A percentile compares a stretch with the other conserved stretches of the same genome.
Conservation (phyloP, 2,329 filamentous ascomycete species). For the Monosporascus sp. region DNA sequence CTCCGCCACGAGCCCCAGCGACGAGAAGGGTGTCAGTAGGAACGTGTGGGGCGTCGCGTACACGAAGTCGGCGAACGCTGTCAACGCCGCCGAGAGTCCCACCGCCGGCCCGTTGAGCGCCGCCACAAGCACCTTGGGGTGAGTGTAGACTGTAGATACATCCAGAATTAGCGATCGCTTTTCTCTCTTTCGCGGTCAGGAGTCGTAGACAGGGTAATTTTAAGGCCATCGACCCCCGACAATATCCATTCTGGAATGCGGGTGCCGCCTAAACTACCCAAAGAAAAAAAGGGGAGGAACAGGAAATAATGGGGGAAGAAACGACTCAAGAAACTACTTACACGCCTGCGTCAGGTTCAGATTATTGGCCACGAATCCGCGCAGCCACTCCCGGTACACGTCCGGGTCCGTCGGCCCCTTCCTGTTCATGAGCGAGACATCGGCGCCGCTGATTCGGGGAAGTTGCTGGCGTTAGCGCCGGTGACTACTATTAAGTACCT, state of each 20-base stretch:
- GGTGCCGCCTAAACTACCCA: no score
- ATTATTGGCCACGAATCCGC: conserved; percentile 76
- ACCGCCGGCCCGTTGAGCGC: conserved; percentile 90
- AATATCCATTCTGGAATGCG: no score
- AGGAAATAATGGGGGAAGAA: no score
- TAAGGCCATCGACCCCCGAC: no score
- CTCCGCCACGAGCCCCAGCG: conserved; percentile 84
- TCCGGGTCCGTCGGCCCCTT: conserved; percentile 19
- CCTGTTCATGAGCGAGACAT: conserved; percentile 56
- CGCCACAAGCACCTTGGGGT: conserved; percentile 87
- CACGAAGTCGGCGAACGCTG: conserved; percentile 85
- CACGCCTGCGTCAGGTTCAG: conserved; percentile 80
- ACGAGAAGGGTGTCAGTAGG: conserved; percentile 86
- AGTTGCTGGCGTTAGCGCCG: not conserved
- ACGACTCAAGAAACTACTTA: no score
- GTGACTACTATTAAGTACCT: no score
- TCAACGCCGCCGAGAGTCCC: conserved; percentile 78
- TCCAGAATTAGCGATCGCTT: no score
- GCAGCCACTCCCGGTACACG: conserved; percentile 53
- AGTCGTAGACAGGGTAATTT: no score
- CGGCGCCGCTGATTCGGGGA: conserved; percentile 59
- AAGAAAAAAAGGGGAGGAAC: no score
- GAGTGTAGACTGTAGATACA: conserved; percentile 58
- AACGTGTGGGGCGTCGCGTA: conserved; percentile 79
- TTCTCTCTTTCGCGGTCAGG: no score